phyloP scores from a whole-genome alignment of 805 yeast species.

The Starmerella tilneyi region DNA sequence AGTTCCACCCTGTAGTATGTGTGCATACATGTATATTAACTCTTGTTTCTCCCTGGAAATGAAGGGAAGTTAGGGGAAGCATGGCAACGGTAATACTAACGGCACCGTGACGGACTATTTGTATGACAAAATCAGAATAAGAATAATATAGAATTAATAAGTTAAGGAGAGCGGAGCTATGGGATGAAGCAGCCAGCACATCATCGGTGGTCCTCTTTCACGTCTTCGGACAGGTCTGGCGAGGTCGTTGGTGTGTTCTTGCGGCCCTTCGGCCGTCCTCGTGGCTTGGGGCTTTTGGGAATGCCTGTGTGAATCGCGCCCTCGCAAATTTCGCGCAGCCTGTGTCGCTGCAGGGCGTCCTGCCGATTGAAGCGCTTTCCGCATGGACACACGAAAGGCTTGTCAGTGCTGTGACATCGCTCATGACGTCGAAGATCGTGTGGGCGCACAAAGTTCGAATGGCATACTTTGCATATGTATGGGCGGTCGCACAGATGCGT shows the following conservation, averaged over 20 bases:
- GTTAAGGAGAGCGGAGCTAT: neutral
- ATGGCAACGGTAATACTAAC: no score
- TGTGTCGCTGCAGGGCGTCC: slow-evolving; percentile 78
- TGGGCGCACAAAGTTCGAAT: slow-evolving; percentile 82
- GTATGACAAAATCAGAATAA: no score
- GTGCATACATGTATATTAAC: no score
- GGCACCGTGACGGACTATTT: no score
- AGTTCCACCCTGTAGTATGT: no score
- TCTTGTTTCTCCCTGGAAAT: no score
- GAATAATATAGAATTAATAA: neutral
- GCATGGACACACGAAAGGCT: slow-evolving; percentile 66
- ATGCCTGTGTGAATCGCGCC: slow-evolving; percentile 45
- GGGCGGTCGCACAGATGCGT: slow-evolving; percentile 95
- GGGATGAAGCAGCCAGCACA: no score
- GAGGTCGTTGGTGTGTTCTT: slow-evolving; percentile 11
- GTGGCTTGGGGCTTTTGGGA: slow-evolving; percentile 18
- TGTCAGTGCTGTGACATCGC: slow-evolving; percentile 69
- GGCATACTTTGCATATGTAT: slow-evolving; percentile 64
- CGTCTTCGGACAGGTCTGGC: slow-evolving; percentile 5
- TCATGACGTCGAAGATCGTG: slow-evolving; percentile 88
- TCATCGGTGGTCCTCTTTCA: no score
- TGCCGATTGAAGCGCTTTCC: slow-evolving; percentile 88
- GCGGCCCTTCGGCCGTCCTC: slow-evolving; percentile 21
- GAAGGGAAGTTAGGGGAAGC: no score
- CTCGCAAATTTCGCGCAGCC: slow-evolving; percentile 65